phyloP scores from a whole-genome alignment of 805 yeast genomes.

The Torulaspora microellipsoides region DNA sequence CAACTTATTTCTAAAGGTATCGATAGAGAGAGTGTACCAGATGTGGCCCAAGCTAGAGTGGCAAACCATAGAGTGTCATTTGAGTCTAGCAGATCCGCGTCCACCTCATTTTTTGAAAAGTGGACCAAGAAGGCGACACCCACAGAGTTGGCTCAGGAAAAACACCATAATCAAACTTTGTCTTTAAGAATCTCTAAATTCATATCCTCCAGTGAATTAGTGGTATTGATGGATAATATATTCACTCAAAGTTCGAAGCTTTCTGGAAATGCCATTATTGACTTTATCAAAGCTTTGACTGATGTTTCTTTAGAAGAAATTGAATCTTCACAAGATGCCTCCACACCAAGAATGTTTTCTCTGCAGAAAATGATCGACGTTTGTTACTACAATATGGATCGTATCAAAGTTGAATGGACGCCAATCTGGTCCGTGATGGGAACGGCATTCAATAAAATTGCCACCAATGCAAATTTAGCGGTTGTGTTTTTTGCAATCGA shows the following conservation, averaged over 20 bases:
- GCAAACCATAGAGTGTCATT: slow-evolving; percentile 48
- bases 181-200: slow-evolving; percentile 52
- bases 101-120: slow-evolving; percentile 50
- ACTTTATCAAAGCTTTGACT: slow-evolving; percentile 81
- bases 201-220: slow-evolving; percentile 62
- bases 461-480: slow-evolving; percentile 68
- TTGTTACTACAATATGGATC: slow-evolving; percentile 94
- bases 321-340: slow-evolving; percentile 75
- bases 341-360: slow-evolving; percentile 85
- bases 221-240: slow-evolving; percentile 78
- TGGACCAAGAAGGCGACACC: slow-evolving; percentile 53
- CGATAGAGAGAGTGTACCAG: slow-evolving; percentile 80
- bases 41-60: slow-evolving; percentile 69
- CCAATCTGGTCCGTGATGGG: slow-evolving; percentile 94
- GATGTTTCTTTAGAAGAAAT: slow-evolving; percentile 88
- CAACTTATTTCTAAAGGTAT: slow-evolving; percentile 86
- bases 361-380: slow-evolving; percentile 95
- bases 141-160: slow-evolving; percentile 63
- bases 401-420: slow-evolving; percentile 95
- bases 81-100: slow-evolving; percentile 46
- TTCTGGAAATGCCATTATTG: slow-evolving; percentile 78
- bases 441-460: slow-evolving; percentile 77
- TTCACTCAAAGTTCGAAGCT: slow-evolving; percentile 77
- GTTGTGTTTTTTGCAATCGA: slow-evolving; percentile 90
- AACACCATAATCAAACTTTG: slow-evolving; percentile 67